Percentiles rank a stretch among this genome's conserved stretches.
phyloP scores from a whole-genome alignment of 305 asterid species.

The Rubia peregrina region DNA sequence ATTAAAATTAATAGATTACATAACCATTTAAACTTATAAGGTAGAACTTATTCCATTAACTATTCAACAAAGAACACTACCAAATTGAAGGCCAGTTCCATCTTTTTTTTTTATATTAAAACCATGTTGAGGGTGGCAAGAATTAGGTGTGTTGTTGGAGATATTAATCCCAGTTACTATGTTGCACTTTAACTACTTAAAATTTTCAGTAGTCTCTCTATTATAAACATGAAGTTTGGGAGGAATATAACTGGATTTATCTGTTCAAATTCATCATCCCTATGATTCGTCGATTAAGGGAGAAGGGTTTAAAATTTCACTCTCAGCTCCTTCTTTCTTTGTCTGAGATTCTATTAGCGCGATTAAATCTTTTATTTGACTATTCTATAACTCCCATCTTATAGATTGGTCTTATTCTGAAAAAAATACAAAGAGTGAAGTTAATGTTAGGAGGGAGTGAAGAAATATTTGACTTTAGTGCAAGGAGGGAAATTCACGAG shows the following conservation, averaged over 20 bases:
- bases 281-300: too few species aligned
- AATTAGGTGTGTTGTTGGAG: neutral
- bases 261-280: neutral
- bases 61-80: neutral
- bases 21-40: neutral
- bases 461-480: conserved; percentile 18
- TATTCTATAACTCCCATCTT: neutral
- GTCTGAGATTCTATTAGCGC: too few species aligned
- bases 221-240: neutral
- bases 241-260: neutral
- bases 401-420: too few species aligned
- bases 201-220: neutral
- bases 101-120: too few species aligned
- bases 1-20: too few species aligned
- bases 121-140: neutral
- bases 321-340: too few species aligned
- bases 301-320: too few species aligned
- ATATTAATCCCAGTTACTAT: neutral
- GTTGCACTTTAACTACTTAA: too few species aligned
- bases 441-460: neutral
- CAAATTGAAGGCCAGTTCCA: neutral
- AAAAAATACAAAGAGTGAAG: neutral
- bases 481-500: conserved; percentile 50
- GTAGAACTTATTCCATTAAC: neutral
- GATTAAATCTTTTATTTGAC: neutral